Evolutionary conservation across 2,329 filamentous ascomycete species (phyloP).

Genomic region (Aspergillus quadrilineatus): DNA sequence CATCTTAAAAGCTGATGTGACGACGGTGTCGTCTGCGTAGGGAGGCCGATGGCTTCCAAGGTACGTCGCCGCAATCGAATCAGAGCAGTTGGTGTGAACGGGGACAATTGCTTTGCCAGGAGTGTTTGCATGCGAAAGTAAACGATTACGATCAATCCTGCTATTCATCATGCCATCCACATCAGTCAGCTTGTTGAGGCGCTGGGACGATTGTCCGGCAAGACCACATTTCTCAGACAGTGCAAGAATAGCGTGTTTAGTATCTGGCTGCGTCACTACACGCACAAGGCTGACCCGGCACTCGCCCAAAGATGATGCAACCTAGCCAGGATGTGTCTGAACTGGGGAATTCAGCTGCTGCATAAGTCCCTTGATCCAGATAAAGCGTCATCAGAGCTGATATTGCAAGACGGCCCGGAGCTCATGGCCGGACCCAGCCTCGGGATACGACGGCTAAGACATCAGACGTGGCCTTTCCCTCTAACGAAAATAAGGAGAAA

Average conservation of each 20-base stretch:
- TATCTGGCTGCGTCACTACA: too few relatives aligned
- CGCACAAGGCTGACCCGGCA: too few relatives aligned
- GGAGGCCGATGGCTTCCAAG: slow-evolving; percentile 28
- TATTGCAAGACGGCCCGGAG: not conserved
- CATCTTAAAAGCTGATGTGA: not conserved
- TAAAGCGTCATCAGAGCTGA: not conserved
- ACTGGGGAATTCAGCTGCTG: not conserved
- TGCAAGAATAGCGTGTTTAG: slow-evolving; percentile 13
- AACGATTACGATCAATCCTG: too few relatives aligned
- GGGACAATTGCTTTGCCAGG: too few relatives aligned
- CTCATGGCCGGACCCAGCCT: not conserved
- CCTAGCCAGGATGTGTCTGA: not conserved
- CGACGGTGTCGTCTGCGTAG: not conserved
- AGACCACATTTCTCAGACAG: slow-evolving; percentile 27
- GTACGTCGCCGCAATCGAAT: slow-evolving; percentile 19
- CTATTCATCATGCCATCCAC: too few relatives aligned
- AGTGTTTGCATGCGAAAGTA: too few relatives aligned
- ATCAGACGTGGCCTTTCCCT: not conserved
- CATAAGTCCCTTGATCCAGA: not conserved
- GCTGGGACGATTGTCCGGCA: slow-evolving; percentile 24
- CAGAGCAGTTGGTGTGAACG: too few relatives aligned
- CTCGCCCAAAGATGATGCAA: too few relatives aligned
- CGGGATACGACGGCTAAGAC: not conserved
- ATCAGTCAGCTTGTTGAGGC: too few relatives aligned
- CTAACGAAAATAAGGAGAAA: not conserved